These are phyloP conservation scores for Kodamaea alishanica DNA, from an alignment of 1,139 yeast genomes.

Conservation along the genomic window DNA sequence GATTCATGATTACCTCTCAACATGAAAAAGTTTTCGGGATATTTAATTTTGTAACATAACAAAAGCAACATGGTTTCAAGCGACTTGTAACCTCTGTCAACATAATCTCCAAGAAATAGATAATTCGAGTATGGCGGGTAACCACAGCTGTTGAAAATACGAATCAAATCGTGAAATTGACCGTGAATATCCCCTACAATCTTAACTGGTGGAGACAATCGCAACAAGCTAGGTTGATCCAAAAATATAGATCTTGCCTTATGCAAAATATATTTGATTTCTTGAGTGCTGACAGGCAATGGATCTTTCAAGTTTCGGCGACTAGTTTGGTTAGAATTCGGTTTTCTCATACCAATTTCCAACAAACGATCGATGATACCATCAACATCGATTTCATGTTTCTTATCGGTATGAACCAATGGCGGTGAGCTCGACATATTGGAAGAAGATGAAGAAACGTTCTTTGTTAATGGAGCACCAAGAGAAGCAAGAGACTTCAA, in stretches of 20 bases:
- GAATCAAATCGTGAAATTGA: conserved; percentile 69
- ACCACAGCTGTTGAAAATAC: conserved; percentile 75
- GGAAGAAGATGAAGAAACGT: conserved; percentile 18
- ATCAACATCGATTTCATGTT: conserved; percentile 46
- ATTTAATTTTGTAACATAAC: conserved; percentile 72
- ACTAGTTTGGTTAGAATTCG: conserved; percentile 8
- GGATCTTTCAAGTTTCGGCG: conserved; percentile 37
- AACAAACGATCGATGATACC: conserved; percentile 52
- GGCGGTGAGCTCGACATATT: conserved; percentile 29
- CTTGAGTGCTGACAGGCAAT: conserved; percentile 47
- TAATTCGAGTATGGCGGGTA: conserved; percentile 79
- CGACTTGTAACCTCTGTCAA: conserved; percentile 82
- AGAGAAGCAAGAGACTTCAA: conserved; percentile 9
- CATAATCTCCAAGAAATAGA: conserved; percentile 79
- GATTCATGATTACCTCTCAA: conserved; percentile 83
- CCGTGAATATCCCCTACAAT: conserved; percentile 89
- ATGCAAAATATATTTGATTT: conserved; percentile 61
- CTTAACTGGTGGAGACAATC: conserved; percentile 79
- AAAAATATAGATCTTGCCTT: conserved; percentile 67
- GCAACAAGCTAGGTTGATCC: conserved; percentile 72
- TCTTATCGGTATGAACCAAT: conserved; percentile 16
- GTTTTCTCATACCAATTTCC: conserved; percentile 37
- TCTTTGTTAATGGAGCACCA: conserved; percentile 11
- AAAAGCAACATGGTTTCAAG: conserved; percentile 72
- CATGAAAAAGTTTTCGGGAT: conserved; percentile 80